Conservation (phyloP, 345 rosid species). For the Chamaenerion angustifolium region DNA sequence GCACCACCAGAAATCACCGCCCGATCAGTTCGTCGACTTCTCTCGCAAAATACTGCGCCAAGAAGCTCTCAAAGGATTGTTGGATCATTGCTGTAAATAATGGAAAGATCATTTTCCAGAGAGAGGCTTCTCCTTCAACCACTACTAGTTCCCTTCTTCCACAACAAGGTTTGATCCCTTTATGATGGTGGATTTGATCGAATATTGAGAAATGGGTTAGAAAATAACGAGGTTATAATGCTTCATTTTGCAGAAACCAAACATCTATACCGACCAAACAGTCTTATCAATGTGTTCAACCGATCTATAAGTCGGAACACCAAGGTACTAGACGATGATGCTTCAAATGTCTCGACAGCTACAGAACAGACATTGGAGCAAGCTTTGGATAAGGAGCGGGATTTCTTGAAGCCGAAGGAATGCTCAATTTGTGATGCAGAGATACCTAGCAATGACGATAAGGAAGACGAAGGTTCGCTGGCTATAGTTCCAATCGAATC, state of each 20-base stretch:
- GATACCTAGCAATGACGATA: slow-evolving; percentile 11
- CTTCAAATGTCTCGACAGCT: slow-evolving; percentile 9
- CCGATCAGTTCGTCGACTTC: slow-evolving; percentile 49
- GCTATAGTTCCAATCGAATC: slow-evolving; percentile 45
- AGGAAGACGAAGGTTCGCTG: slow-evolving; percentile 23
- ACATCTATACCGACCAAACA: slow-evolving; percentile 22
- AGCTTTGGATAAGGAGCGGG: too few relatives aligned
- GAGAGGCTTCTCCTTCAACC: slow-evolving; percentile 36
- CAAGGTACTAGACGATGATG: slow-evolving; percentile 30
- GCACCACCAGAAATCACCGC: slow-evolving; percentile 33
- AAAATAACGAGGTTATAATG: too few relatives aligned
- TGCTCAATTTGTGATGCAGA: slow-evolving; percentile 51
- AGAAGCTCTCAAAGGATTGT: slow-evolving; percentile 41
- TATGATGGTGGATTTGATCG: too few relatives aligned
- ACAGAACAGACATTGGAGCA: slow-evolving; percentile 25
- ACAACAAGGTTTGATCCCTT: slow-evolving; percentile 25
- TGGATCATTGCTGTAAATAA: slow-evolving; percentile 60
- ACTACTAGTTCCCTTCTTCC: slow-evolving; percentile 8
- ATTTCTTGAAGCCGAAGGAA: slow-evolving; percentile 14
- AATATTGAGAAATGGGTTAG: too few relatives aligned
- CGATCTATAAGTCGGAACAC: slow-evolving; percentile 34
- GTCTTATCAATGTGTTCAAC: slow-evolving; percentile 45
- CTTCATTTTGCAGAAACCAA: slow-evolving; percentile 28
- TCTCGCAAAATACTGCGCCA: slow-evolving; percentile 77
- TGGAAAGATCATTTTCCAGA: slow-evolving; percentile 59